Base-by-base conservation (phyloP, 1,139 yeast species). In the Candida sojae region DNA sequence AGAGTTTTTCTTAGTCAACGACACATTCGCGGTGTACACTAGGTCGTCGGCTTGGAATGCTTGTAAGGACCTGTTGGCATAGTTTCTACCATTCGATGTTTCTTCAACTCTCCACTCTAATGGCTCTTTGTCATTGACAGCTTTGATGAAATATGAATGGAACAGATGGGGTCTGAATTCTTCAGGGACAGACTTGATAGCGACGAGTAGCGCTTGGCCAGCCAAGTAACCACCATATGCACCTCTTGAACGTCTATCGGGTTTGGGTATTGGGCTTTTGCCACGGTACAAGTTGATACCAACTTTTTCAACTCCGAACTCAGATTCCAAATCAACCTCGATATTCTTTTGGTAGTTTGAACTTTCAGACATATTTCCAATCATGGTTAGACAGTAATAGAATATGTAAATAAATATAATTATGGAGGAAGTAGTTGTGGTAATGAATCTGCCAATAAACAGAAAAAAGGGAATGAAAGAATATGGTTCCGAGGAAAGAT, bases 211-310 rank as follows among this genome's bases (percentile, higher is more conserved):
- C 6, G 75, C 70, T 57, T 75, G 79, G 6, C 71, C 78, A 39
- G 71, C 73, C 21, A 74, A 54, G 47, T 67, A 66, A 0, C 79
- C 80, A 2, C 79, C 79, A 49, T 63, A 75, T 2, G 66, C 77
- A 5, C 79, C 79, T 42, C 75, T 60, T 2, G 72, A 59, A 6
- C 51, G 52, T 1, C 60, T 57, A 4, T 58, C 51, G 2, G 77
- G 77, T 50, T 73, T 72, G 7, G 52, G 45, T 38, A 73, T 61
- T 1, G 77, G 75, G 12, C 48, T 51, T 8, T 59, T 49, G 3
- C 75, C 75, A 38, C 53, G 55, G 55, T 53, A 74, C 36, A 57
- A 57, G 30, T 53, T 50, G 1, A 59, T 60, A 1, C 59, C 63
- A 6, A 59, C 51, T 42, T 64, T 46, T 26, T 50, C 53, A 10